Percentiles rank a stretch among this genome's conserved stretches.
These are phyloP conservation scores for Apiospora aurea DNA, from an alignment of 2,329 filamentous ascomycete species.

Conservation along the genomic window DNA sequence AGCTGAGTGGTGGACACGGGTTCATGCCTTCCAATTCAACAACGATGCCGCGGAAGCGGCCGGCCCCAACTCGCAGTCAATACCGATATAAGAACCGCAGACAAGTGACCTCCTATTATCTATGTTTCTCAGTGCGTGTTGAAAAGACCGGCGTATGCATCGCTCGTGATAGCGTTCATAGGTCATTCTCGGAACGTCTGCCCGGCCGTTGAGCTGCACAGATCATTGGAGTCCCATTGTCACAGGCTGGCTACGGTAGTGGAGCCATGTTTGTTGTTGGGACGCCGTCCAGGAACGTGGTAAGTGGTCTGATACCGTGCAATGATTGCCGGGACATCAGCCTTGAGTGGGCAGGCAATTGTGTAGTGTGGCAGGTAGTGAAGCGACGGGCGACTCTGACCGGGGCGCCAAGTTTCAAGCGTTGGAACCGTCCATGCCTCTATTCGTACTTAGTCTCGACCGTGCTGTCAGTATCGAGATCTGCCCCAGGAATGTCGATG, in stretches of 20 bases:
- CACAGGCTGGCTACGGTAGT: neutral
- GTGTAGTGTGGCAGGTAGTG: neutral
- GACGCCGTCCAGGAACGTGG: conserved; percentile 5
- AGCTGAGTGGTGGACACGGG: neutral
- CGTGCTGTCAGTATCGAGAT: neutral
- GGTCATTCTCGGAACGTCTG: neutral
- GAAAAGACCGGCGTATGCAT: neutral
- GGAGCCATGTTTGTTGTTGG: neutral
- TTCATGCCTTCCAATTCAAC: neutral
- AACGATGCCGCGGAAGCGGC: neutral
- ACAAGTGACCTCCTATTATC: neutral
- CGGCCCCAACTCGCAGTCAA: neutral
- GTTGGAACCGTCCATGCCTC: neutral
- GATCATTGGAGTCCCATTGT: neutral
- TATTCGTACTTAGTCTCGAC: neutral
- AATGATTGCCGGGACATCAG: neutral
- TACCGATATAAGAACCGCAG: neutral
- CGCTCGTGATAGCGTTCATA: neutral
- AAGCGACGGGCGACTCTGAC: neutral
- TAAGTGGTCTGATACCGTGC: neutral
- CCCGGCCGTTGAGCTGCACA: conserved; percentile 1
- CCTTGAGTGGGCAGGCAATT: neutral
- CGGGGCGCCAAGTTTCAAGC: conserved; percentile 5
- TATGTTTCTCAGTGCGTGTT: neutral
- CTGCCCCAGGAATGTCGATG: conserved; percentile 7